Evolutionary conservation across 2,329 filamentous ascomycete species (phyloP), one percentile per base, ranked within the genome.

Genomic region (Microcera coccophila): DNA sequence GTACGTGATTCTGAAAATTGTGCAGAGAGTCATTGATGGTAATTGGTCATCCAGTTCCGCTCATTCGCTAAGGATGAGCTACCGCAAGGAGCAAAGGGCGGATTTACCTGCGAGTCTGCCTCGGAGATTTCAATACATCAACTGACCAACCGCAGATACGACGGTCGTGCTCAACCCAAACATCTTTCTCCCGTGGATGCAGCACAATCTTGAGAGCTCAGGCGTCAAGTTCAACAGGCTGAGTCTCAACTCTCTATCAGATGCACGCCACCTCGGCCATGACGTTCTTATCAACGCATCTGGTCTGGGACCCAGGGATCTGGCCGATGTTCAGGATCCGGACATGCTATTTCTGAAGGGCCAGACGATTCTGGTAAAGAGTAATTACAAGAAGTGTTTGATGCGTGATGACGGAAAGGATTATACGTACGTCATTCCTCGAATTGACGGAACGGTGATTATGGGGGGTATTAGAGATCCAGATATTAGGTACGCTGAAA

Each of bases 221-320:
- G 50, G 50, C 1, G 43, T 53, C 18, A 41, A 17, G 5, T 53
- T 53, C 33, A 28, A 33, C 18, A 38, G 50, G 5, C 31, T 36
- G 29, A 34, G 26, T 4, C 31, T 53, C n/a, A 19, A 33, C 2
- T 44, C 48, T 1, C 32, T 53, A 14, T 32, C 24, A 7, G 48
- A 50, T 4, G 36, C 47, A 4, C 29, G 34, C 3, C 34, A 35
- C n/a, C n/a, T 51, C 4, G 48, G 45, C 4, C 50, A 51, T 15
- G 45, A 53, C 15, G 19, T 53, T 11, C 44, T 53, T 10, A 39
- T 53, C 12, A 53, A 53, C 15, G 43, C 50, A 2, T 42, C 33
- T 2, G 48, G 48, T 4, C 14, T 31, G 1, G 50, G 45, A 1
- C 19, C 50, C 5, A 36, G 15, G 14, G 17, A 41, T 17, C 36